These are phyloP conservation scores for Cupressus sempervirens DNA, from an alignment of 75 land plant species.

Conservation along the genomic window DNA sequence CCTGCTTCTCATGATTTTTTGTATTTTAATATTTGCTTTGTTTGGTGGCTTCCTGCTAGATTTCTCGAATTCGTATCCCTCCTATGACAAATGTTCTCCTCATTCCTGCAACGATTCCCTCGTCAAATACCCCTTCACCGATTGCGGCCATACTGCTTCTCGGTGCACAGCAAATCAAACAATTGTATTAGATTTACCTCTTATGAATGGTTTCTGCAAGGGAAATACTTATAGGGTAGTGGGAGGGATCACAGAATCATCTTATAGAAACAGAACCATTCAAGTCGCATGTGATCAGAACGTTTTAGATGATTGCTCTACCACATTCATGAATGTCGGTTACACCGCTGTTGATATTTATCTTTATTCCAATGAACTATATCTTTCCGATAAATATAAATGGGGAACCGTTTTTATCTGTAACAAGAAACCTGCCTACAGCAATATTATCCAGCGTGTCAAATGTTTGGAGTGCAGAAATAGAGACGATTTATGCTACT, in stretches of 20 bases:
- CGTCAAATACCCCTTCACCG: neutral
- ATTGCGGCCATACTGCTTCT: neutral
- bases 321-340: too few species aligned
- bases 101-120: neutral
- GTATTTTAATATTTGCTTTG: too few species aligned
- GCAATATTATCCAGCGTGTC: neutral
- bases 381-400: neutral
- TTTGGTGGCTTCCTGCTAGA: too few species aligned
- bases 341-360: accelerated
- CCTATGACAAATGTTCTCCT: neutral
- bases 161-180: neutral
- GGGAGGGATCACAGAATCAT: neutral
- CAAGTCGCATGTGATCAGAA: neutral
- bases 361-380: too few species aligned
- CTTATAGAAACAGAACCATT: neutral
- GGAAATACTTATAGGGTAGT: neutral
- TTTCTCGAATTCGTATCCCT: neutral
- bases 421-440: neutral
- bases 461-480: neutral
- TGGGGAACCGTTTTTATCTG: neutral
- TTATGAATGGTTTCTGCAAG: neutral
- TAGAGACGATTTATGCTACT: too few species aligned
- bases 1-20: too few species aligned
- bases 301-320: neutral
- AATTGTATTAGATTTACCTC: too few species aligned